Conservation (phyloP, 2,329 filamentous ascomycete genomes). For the Aspergillus vadensis region DNA sequence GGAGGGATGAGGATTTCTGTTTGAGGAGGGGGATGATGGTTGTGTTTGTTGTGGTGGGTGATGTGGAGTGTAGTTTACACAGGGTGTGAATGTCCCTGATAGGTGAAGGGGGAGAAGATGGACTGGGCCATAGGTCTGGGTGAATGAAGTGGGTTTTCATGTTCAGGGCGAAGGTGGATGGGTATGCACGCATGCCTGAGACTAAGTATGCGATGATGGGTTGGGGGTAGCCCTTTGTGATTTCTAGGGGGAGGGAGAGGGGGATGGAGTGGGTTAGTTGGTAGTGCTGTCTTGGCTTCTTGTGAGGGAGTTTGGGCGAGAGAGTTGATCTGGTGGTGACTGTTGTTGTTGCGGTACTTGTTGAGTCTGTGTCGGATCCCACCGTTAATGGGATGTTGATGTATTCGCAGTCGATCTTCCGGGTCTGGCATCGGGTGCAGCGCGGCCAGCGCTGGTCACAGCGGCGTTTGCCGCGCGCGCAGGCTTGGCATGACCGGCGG, state of each 20-base stretch:
- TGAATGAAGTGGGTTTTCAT: constrained; percentile 31
- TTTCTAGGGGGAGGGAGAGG: constrained; percentile 21
- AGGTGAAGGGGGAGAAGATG: constrained; percentile 10
- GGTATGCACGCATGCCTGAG: constrained; percentile 22
- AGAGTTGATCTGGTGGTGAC: no score
- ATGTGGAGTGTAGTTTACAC: constrained; percentile 19
- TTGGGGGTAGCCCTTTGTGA: constrained; percentile 27
- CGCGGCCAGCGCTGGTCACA: constrained; percentile 30
- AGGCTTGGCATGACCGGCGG: constrained; percentile 32
- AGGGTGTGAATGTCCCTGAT: constrained; percentile 24
- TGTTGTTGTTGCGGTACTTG: not conserved
- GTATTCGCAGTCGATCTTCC: constrained; percentile 28
- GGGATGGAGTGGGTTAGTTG: constrained; percentile 9
- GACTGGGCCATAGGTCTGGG: constrained; percentile 22
- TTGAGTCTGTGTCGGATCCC: not conserved
- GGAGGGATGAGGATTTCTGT: constrained; percentile 17
- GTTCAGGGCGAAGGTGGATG: constrained; percentile 18
- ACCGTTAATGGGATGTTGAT: constrained; percentile 25
- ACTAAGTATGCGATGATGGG: constrained; percentile 25
- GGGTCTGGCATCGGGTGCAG: constrained; percentile 28
- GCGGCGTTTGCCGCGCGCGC: constrained; percentile 30
- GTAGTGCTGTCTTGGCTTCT: no score
- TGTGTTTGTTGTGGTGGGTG: not conserved
- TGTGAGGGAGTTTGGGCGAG: no score
- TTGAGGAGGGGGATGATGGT: constrained; percentile 14